A percentile compares a stretch with the other conserved stretches of the same genome.
phyloP scores from a whole-genome alignment of 2,329 filamentous ascomycete genomes.

The Aspergillus japonicus region DNA sequence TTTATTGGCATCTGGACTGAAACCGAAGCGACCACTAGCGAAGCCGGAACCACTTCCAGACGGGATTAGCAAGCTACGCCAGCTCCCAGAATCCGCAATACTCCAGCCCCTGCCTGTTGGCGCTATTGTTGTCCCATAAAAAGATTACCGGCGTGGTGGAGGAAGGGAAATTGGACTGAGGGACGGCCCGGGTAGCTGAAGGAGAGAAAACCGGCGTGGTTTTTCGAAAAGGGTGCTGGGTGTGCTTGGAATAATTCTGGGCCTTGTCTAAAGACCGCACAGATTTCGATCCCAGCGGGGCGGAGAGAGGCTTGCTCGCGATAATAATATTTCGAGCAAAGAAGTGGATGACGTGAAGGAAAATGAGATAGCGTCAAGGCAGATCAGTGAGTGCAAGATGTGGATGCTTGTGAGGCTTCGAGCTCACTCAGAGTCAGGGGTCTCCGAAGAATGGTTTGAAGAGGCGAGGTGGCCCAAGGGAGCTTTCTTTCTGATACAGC shows the following conservation, averaged over 20 bases:
- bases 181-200: not conserved
- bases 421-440: slow-evolving; percentile 17
- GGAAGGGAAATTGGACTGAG: not conserved
- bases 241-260: slow-evolving; percentile 17
- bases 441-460: slow-evolving; percentile 14
- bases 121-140: slow-evolving; percentile 20
- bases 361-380: slow-evolving; percentile 3
- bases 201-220: not conserved
- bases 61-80: slow-evolving; percentile 14
- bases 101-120: slow-evolving; percentile 9
- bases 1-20: slow-evolving; percentile 53
- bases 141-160: slow-evolving; percentile 8
- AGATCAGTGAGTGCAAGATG: slow-evolving; percentile 3
- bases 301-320: slow-evolving; percentile 15
- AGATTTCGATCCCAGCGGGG: slow-evolving; percentile 18
- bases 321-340: slow-evolving; percentile 13
- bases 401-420: slow-evolving; percentile 5
- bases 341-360: slow-evolving; percentile 11
- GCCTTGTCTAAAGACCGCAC: slow-evolving; percentile 14
- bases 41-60: slow-evolving; percentile 16
- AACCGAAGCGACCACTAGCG: slow-evolving; percentile 12
- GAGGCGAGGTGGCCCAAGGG: slow-evolving; percentile 15
- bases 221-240: not conserved
- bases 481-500: slow-evolving; percentile 13
- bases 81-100: slow-evolving; percentile 12